Evolutionary conservation across 805 yeast genomes (phyloP), one percentile per base, ranked within the genome.

Genomic region (Ogataea nonfermentans): DNA sequence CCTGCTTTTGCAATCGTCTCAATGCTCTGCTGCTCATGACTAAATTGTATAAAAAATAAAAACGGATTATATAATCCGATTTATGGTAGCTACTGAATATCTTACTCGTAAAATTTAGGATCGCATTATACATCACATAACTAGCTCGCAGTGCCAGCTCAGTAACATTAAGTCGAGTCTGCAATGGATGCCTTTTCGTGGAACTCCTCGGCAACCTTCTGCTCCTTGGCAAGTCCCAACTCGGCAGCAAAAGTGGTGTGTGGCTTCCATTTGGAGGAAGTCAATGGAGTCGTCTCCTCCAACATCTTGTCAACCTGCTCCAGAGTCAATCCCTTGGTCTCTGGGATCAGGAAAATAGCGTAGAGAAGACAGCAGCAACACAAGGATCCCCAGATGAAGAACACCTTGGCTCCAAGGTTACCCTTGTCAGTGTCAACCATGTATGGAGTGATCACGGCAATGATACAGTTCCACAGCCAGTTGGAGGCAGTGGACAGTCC

Each of bases 281-380:
- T 61, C 33, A 57, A 37, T 37, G 68, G 64, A 39, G 55, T 60
- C 16, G 66, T 57, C 52, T 63, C 66, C 44, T 59, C 65, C 35
- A 62, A 41, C 65, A 63, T 60, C 47, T 56, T 50, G 60, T 85
- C 89, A 48, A 86, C 86, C 65, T 86, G 89, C 66, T 86, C 95
- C 60, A 87, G 73, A 31, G 85, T 74, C 55, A 85, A 73, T 43
- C 95, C 95, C 67, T 78, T 79, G 40, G 95, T 87, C 65, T 84
- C 91, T 53, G 79, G 79, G 44, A 87, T 78, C 51, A 73, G 73
- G 71, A 85, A 79, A 71, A 73, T 78, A 38, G 84, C 84, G 61
- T 82, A 87, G 63, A 82, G 68, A 58, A 81, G 63, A 40, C 78
- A 70, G 54, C 53, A 38, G 3, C 46, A 36, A 52, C 67, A 63